phyloP scores from a whole-genome alignment of 352 stramenopile genomes.

The Lagenidium sp. region DNA sequence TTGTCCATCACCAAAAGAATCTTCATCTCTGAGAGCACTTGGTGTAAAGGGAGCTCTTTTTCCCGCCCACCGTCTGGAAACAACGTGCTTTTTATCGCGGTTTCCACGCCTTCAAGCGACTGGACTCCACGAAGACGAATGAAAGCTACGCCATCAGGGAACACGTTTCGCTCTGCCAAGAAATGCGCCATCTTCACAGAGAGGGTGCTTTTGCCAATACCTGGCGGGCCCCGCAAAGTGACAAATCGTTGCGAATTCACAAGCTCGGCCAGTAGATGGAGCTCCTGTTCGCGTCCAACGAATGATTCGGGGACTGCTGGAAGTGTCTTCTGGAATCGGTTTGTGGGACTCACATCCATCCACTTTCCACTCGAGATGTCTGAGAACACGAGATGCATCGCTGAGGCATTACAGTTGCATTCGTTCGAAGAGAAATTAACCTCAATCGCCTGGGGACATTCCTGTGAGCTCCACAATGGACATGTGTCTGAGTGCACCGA shows the following conservation, averaged over 20 bases:
- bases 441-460: conserved; percentile 28
- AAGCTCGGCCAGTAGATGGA: conserved; percentile 56
- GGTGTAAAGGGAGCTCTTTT: conserved; percentile 52
- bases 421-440: conserved; percentile 31
- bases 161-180: conserved; percentile 57
- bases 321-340: conserved; percentile 63
- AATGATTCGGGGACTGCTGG: conserved; percentile 57
- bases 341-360: conserved; percentile 61
- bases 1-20: conserved; percentile 74
- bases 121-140: conserved; percentile 57
- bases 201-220: conserved; percentile 72
- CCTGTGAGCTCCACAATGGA: conserved; percentile 22
- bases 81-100: conserved; percentile 54
- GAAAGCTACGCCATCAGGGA: conserved; percentile 67
- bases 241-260: conserved; percentile 54
- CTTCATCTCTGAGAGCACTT: conserved; percentile 42
- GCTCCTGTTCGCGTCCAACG: conserved; percentile 62
- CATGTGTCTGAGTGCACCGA: conserved; percentile 44
- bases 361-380: conserved; percentile 69
- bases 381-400: conserved; percentile 52
- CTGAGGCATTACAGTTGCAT: conserved; percentile 45
- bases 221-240: conserved; percentile 57
- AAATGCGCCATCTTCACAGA: conserved; percentile 69
- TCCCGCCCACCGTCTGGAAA: conserved; percentile 53
- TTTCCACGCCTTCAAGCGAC: conserved; percentile 64